Base-by-base conservation (phyloP, 2,329 filamentous ascomycete species). In the Fulvia fulva region DNA sequence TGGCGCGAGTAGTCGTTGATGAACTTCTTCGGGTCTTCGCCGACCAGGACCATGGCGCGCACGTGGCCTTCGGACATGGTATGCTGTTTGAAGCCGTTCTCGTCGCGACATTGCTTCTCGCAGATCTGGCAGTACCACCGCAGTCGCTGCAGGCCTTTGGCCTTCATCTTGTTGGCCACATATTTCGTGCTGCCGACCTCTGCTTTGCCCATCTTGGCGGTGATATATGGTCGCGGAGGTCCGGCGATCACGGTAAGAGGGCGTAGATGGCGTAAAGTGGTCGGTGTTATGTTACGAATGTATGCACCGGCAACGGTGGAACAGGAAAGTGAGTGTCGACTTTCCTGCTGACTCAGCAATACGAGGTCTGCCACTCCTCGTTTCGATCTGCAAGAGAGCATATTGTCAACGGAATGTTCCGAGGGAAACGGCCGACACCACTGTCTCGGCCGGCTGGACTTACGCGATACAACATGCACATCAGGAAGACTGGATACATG, bases 141-240 rank as follows among this genome's bases (percentile, higher is more conserved):
- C 55, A 99, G 80, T 6, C 93, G 83, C 70, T 94, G 88, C 16
- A 86, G 75, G 44, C 86, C 87, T 73, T 90, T 88, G 63, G 85
- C 83, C 77, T 96, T 97, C 79, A 96, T 87, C 77, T 91, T 88
- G 78, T 97, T 97, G 76, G 84, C 86, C 60, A 97, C 83, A 73
- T 90, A 84, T 77, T 97, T 97, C n/a, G 88, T 91, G 57, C 87
- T 90, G 63, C 94, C 94, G 55, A 90, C 87, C 79, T 97, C 94
- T 69, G 94, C 94, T 79, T 90, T 90, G 54, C 88, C 87, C 93
- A 97, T 97, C 53, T 72, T 87, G 64, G 34, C 59, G 64, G 63
- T 64, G 32, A 34, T 55, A 41, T 16, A 41, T 49, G 47, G n/a
- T 43, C 22, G 34, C 32, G 44, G 44, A 46, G 53, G 46, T 58